Evolutionary conservation across 805 yeast species (phyloP), one percentile per base, ranked within the genome.

Genomic region (Ogataea corticis): DNA sequence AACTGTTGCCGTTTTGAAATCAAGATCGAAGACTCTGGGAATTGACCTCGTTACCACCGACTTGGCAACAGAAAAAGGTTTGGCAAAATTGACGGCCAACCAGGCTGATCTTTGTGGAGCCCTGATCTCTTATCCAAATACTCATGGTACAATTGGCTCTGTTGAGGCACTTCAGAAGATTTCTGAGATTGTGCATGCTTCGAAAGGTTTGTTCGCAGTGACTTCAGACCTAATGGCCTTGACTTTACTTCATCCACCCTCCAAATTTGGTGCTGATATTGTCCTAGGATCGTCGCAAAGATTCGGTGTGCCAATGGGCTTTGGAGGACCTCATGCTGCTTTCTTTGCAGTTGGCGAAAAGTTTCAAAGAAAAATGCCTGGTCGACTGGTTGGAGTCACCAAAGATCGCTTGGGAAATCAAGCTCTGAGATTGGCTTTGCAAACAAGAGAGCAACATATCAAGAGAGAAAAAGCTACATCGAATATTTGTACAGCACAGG

Each of bases 251-350:
- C 82, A 84, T 57, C 87, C 97, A 14, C 99, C 99, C 2, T 72
- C 85, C 15, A 75, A 79, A 33, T 87, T 86, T 58, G 90, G 89
- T 44, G 98, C 98, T 34, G 99, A 94, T 65, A 85, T 94, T 41
- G 97, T 85, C 2, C 72, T 94, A 36, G 99, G 99, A 38, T 81
- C 90, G 7, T 78, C 97, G 4, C 99, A 94, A 74, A 77, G 99
- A 66, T 89, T 94, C 58, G 99, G 99, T 60, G 97, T 92, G 32
- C 98, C 99, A 44, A 79, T 92, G 72, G 99, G 98, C 6, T 94
- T 82, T 63, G 99, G 99, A 61, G 99, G 99, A 16, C 99, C 99
- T 3, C 99, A 94, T 66, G 98, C 99, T 38, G 99, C 96, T 0
- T 94, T 88, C 70, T 91, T 94, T 58, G 88, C 98, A 7, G 96